phyloP scores from a whole-genome alignment of 805 yeast species.

The Barnettozyma vustinii region DNA sequence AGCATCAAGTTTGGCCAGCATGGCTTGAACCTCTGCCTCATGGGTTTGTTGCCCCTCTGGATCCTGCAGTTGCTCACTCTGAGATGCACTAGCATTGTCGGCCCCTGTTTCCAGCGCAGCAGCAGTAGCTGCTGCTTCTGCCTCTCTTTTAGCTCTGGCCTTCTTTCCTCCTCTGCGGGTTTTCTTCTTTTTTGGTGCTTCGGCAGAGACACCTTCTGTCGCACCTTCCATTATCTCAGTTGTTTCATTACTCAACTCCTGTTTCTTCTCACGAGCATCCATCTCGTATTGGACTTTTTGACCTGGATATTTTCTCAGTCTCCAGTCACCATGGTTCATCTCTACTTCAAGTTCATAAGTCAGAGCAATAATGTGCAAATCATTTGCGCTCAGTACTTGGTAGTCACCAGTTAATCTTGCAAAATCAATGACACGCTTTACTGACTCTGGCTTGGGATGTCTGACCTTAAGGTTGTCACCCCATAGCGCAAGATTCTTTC shows the following conservation, averaged over 20 bases:
- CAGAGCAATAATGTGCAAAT: slow-evolving; percentile 87
- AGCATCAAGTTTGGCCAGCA: slow-evolving; percentile 19
- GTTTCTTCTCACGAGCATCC: slow-evolving; percentile 17
- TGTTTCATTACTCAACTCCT: slow-evolving; percentile 4
- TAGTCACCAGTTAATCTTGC: slow-evolving; percentile 89
- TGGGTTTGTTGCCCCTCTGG: background rate
- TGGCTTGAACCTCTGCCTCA: slow-evolving; percentile 19
- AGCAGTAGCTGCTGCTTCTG: background rate
- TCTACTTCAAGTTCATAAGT: slow-evolving; percentile 84
- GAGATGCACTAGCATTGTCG: background rate
- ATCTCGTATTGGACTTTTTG: slow-evolving; percentile 32
- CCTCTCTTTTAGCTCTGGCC: slow-evolving; percentile 48
- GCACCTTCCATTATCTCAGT: slow-evolving; percentile 1
- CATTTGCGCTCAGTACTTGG: slow-evolving; percentile 81
- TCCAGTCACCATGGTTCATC: slow-evolving; percentile 59
- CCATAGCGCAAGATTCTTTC: slow-evolving; percentile 78
- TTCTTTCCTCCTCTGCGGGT: slow-evolving; percentile 63
- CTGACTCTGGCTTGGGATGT: slow-evolving; percentile 67
- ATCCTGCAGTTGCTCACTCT: too few relatives aligned
- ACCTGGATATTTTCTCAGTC: slow-evolving; percentile 71
- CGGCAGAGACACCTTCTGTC: background rate
- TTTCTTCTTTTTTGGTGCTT: slow-evolving; percentile 31
- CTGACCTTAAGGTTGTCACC: slow-evolving; percentile 61
- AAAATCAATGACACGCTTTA: slow-evolving; percentile 66
- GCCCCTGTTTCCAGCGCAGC: background rate